phyloP scores from a whole-genome alignment of 495 filamentous ascomycete species.

The Parachaetomium inaequale region DNA sequence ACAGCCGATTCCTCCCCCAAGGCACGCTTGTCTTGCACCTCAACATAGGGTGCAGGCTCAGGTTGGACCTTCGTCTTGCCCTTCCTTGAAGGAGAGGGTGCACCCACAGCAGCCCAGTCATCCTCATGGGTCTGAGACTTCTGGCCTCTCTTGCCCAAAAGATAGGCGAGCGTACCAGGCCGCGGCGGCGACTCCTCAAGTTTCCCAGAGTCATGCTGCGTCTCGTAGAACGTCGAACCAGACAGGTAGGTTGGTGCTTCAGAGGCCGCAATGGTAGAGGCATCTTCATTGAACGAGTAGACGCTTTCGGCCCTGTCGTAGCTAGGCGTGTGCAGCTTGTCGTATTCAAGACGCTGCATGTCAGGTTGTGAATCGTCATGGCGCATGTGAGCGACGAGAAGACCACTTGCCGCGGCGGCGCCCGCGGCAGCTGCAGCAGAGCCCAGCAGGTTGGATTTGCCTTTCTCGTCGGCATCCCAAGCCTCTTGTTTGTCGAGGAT shows the following conservation, averaged over 20 bases:
- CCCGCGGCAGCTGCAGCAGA: constrained; percentile 12
- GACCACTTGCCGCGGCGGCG: constrained; percentile 17
- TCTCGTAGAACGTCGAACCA: constrained; percentile 30
- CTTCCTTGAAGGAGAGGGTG: not conserved
- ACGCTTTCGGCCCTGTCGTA: constrained; percentile 26
- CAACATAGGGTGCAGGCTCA: not conserved
- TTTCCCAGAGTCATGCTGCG: constrained; percentile 28
- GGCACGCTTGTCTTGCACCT: not conserved
- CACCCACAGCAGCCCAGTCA: constrained; percentile 9
- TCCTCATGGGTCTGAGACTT: constrained; percentile 14
- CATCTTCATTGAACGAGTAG: constrained; percentile 28
- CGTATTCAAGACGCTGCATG: constrained; percentile 11
- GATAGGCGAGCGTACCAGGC: constrained; percentile 14
- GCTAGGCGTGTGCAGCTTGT: constrained; percentile 17
- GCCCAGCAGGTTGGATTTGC: not conserved
- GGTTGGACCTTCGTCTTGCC: not conserved
- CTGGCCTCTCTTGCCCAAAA: constrained; percentile 13
- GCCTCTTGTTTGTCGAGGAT: constrained; percentile 3
- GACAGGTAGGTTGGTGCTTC: constrained; percentile 33
- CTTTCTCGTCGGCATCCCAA: constrained; percentile 11
- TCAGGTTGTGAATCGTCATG: constrained; percentile 17
- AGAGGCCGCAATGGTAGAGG: constrained; percentile 33
- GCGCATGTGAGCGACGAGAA: constrained; percentile 28
- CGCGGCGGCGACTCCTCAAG: constrained; percentile 11
- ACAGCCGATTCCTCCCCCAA: not conserved